Evolutionary conservation across 768 basidiomycete species (phyloP).

Genomic region (Boletus edulis): DNA sequence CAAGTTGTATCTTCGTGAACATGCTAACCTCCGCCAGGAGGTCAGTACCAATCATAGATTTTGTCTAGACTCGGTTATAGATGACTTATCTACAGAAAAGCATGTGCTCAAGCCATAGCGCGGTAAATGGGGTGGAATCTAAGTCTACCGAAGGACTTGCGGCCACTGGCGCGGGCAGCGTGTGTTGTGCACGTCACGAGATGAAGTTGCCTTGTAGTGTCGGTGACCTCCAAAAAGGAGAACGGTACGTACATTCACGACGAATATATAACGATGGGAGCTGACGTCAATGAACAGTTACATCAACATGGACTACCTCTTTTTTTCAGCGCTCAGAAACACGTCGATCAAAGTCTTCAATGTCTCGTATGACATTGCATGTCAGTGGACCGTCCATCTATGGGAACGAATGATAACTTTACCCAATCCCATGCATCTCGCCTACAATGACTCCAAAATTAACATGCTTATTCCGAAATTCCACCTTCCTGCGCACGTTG

Average conservation of each 20-base stretch:
- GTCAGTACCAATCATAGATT: too few species aligned
- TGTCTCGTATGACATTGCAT: constrained; percentile 18
- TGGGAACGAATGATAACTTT: constrained; percentile 1
- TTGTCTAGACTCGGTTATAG: too few species aligned
- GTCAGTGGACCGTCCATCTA: constrained; percentile 11
- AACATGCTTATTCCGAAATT: too few species aligned
- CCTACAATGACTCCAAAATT: too few species aligned
- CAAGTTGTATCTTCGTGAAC: neutral
- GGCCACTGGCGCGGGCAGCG: constrained; percentile 12
- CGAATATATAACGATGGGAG: too few species aligned
- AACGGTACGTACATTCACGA: constrained; percentile 2
- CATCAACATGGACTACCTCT: too few species aligned
- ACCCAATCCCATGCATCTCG: neutral
- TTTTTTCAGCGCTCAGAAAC: too few species aligned
- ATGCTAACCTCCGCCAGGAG: too few species aligned
- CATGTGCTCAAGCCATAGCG: constrained; percentile 10
- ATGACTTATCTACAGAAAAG: constrained; percentile 10
- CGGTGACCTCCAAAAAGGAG: constrained; percentile 18
- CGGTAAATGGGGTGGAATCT: neutral
- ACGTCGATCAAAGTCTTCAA: neutral
- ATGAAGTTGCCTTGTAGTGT: constrained; percentile 15
- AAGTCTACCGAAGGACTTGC: neutral
- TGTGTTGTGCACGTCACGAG: constrained; percentile 9
- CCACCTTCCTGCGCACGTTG: too few species aligned
- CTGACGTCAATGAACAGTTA: too few species aligned